Base-by-base conservation (phyloP, 2,329 filamentous ascomycete species). In the Cladosporium oxysporum region DNA sequence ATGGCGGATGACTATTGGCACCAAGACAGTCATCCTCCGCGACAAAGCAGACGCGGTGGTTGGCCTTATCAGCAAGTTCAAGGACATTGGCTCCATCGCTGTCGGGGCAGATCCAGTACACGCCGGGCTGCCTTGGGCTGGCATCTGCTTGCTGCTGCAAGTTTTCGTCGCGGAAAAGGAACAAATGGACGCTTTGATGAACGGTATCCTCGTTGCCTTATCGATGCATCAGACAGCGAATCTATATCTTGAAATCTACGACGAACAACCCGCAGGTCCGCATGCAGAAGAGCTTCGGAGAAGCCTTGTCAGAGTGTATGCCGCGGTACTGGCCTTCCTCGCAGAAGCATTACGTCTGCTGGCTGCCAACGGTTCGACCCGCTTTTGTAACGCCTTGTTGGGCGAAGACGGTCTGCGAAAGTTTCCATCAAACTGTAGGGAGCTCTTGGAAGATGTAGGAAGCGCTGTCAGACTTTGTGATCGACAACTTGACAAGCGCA, bases 361-460 rank as follows among this genome's bases (percentile, higher is more conserved):
- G 50, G 21, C 5, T 2, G 37, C 33, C 8, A 44, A 23, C 8
- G 10, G 12, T 7, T 16, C 7, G 4, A 23, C 31, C 12, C 28
- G 31, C 18, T 58, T 58, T 23, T 58, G 31, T 6, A 23, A 21
- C 11, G 53, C 53, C 4, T 18, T 37, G n/a, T 1, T 21, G 2
- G 31, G 31, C 12, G 53, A 23, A 2, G 53, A n/a, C 16, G n/a
- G 21, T 1, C 53, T 58, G 7, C 28, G 12, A 23, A 33, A 58
- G 16, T 58, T 58, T n/a, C 28, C 28, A 11, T 37, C 53, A 33
- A 2, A 21, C 2, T 58, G 53, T 18, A 33, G 16, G n/a, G 31
- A 58, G 12, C 16, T 10, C 7, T 29, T 58, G 29, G 53, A 58
- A 23, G 18, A n/a, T 12, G 67, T 62, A 61, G 67, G 62, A 6